Evolutionary conservation across 805 yeast genomes (phyloP).

Genomic region (Ogataea ramenticola): DNA sequence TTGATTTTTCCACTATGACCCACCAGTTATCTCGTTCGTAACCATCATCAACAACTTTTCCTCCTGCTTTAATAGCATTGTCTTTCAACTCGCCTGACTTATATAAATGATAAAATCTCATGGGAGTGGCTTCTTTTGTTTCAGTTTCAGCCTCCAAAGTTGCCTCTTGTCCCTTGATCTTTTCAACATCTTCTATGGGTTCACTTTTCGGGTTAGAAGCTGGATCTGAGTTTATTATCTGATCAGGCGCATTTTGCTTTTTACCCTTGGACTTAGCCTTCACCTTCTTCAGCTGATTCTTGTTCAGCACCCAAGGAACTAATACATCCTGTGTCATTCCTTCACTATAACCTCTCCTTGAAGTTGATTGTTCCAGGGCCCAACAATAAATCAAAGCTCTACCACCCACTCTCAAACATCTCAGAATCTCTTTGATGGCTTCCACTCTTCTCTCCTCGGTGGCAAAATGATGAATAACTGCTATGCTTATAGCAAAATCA

Average conservation of each 20-base stretch:
- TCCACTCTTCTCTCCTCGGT: constrained; percentile 69
- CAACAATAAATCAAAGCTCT: constrained; percentile 82
- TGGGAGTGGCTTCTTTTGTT: constrained; percentile 21
- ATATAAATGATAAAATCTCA: constrained; percentile 86
- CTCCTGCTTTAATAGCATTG: constrained; percentile 70
- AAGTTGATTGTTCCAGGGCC: constrained; percentile 89
- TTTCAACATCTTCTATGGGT: constrained; percentile 14
- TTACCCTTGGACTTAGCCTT: constrained; percentile 14
- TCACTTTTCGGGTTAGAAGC: constrained; percentile 9
- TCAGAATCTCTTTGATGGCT: constrained; percentile 65
- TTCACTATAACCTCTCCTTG: constrained; percentile 85
- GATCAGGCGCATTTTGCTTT: not conserved
- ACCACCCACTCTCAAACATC: constrained; percentile 49
- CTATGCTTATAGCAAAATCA: constrained; percentile 88
- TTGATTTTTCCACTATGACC: constrained; percentile 38
- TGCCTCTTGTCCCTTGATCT: constrained; percentile 11
- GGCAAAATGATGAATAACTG: constrained; percentile 95
- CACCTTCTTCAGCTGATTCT: constrained; percentile 32
- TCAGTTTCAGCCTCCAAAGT: constrained; percentile 3
- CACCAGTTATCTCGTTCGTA: constrained; percentile 97
- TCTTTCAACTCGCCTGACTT: constrained; percentile 73
- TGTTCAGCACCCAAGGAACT: constrained; percentile 89
- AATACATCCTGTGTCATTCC: constrained; percentile 91
- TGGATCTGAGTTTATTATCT: not conserved
- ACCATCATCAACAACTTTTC: constrained; percentile 57